Conservation (phyloP, 192 early-diverging fungal species). For the Chytriomyces confervae region DNA sequence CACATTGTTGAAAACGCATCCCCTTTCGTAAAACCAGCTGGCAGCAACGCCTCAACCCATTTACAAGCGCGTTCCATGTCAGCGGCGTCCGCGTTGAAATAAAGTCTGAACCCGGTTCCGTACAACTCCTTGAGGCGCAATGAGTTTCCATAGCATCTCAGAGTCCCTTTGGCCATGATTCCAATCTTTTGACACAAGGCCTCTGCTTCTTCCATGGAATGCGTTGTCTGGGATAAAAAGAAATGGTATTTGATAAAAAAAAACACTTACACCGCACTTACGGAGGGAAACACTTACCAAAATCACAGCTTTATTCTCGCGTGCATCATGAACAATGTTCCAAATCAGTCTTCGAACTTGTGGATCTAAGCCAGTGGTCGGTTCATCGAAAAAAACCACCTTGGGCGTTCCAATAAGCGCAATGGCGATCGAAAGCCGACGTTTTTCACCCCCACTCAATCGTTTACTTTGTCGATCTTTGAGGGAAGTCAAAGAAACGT, state of each 20-base stretch:
- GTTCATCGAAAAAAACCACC: slow-evolving; percentile 83
- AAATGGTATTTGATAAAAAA: no score
- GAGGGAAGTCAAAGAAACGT: slow-evolving; percentile 66
- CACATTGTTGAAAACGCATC: slow-evolving; percentile 61
- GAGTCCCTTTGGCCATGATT: slow-evolving; percentile 79
- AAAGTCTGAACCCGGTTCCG: slow-evolving; percentile 72
- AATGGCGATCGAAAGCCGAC: slow-evolving; percentile 61
- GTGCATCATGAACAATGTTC: slow-evolving; percentile 68
- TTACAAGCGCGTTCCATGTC: slow-evolving; percentile 47
- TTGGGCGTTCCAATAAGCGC: slow-evolving; percentile 60
- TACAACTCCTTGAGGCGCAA: slow-evolving; percentile 75
- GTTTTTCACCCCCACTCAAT: slow-evolving; percentile 78
- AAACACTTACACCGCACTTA: slow-evolving; percentile 42
- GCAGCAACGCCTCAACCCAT: slow-evolving; percentile 49
- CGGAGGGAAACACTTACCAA: slow-evolving; percentile 47
- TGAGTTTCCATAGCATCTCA: slow-evolving; percentile 69
- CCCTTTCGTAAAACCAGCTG: slow-evolving; percentile 45
- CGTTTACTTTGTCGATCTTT: slow-evolving; percentile 64
- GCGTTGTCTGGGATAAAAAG: slow-evolving; percentile 58
- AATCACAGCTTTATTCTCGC: slow-evolving; percentile 65
- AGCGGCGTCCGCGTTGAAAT: slow-evolving; percentile 51
- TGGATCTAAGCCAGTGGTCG: slow-evolving; percentile 78
- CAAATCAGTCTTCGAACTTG: slow-evolving; percentile 77
- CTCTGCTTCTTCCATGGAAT: slow-evolving; percentile 84
- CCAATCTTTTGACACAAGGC: slow-evolving; percentile 75